A percentile compares a stretch with the other conserved stretches of the same genome.
phyloP scores from a whole-genome alignment of 73 alveolate genomes.

The Tetrahymena malaccensis region DNA sequence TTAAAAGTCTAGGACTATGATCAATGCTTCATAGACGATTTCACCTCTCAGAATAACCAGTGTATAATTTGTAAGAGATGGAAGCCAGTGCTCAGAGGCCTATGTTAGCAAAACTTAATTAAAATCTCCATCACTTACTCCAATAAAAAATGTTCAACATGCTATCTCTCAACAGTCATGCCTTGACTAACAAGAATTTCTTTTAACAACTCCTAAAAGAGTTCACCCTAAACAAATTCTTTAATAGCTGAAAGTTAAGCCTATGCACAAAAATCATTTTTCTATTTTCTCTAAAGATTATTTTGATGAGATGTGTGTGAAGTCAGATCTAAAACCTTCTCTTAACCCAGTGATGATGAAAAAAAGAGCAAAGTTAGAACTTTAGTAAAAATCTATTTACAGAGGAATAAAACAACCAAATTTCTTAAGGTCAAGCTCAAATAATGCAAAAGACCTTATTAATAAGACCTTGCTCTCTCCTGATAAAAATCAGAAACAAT shows the following conservation, averaged over 20 bases:
- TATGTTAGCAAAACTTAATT: background rate
- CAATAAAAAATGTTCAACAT: background rate
- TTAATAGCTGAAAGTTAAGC: background rate
- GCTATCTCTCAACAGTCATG: background rate
- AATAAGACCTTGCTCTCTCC: background rate
- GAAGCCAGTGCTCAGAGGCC: background rate
- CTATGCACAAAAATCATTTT: background rate
- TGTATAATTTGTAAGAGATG: background rate
- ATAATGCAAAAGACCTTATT: background rate
- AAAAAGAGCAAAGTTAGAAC: background rate
- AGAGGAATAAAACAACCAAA: background rate
- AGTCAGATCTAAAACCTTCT: background rate
- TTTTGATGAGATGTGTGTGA: background rate
- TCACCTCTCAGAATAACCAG: background rate
- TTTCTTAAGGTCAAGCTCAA: background rate
- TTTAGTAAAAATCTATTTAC: background rate
- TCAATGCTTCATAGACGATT: background rate
- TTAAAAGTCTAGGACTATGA: background rate
- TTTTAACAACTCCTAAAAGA: background rate
- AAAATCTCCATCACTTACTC: background rate
- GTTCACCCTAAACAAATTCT: background rate
- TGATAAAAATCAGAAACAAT: background rate
- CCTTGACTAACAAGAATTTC: background rate
- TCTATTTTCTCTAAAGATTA: background rate
- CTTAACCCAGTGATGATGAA: background rate